These are phyloP conservation scores for Colletotrichum theobromicola DNA, from an alignment of 2,329 filamentous ascomycete genomes.

Conservation along the genomic window DNA sequence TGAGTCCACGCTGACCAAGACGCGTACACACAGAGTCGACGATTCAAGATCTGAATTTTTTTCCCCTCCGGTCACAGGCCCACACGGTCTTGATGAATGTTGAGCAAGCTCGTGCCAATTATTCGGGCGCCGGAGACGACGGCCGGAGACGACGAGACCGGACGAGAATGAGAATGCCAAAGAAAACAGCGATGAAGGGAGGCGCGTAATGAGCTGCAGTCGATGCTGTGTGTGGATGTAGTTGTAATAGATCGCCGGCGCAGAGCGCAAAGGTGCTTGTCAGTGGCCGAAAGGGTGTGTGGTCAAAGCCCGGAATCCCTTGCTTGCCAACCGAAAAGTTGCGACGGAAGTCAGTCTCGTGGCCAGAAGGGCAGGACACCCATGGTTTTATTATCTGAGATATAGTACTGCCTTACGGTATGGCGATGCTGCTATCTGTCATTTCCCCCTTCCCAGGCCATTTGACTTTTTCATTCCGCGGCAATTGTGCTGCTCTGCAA, in stretches of 20 bases:
- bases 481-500: conserved; percentile 18
- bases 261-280: neutral
- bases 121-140: neutral
- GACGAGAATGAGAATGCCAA: neutral
- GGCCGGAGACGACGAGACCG: too few relatives aligned
- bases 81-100: neutral
- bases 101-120: neutral
- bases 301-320: neutral
- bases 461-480: conserved; percentile 7
- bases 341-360: neutral
- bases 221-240: neutral
- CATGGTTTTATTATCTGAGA: neutral
- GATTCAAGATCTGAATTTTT: neutral
- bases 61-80: neutral
- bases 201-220: neutral
- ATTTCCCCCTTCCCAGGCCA: neutral
- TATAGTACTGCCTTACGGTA: neutral
- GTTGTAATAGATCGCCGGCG: neutral
- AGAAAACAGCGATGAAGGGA: neutral
- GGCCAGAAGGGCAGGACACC: neutral
- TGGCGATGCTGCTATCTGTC: neutral
- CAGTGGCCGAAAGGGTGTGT: neutral
- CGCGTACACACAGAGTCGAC: neutral
- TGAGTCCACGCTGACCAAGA: neutral
- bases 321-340: neutral